Evolutionary conservation across 1,139 yeast species (phyloP).

Genomic region (Eremothecium sinecaudum): DNA sequence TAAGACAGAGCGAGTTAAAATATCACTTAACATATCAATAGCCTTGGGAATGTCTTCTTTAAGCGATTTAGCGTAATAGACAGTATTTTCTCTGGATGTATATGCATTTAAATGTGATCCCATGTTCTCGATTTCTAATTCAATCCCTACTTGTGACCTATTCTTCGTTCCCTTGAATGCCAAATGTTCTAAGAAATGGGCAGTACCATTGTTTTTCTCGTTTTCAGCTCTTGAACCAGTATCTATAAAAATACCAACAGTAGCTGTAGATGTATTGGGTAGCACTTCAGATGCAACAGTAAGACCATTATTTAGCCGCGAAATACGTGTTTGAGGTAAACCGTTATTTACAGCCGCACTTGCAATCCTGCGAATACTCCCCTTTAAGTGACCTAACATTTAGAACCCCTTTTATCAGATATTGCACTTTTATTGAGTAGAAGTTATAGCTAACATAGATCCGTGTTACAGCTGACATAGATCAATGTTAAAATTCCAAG

Average conservation of each 20-base stretch:
- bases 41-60: constrained; percentile 73
- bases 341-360: constrained; percentile 14
- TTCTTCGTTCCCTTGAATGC: constrained; percentile 89
- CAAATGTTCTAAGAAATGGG: constrained; percentile 91
- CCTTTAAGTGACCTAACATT: no score
- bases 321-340: constrained; percentile 45
- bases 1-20: constrained; percentile 74
- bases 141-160: constrained; percentile 77
- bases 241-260: constrained; percentile 89
- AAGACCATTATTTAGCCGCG: constrained; percentile 70
- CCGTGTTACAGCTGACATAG: no score
- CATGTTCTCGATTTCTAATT: constrained; percentile 87
- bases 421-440: no score
- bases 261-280: constrained; percentile 88
- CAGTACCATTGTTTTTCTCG: constrained; percentile 79
- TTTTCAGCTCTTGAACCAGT: constrained; percentile 98
- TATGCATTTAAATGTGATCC: constrained; percentile 97
- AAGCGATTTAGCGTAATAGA: constrained; percentile 85
- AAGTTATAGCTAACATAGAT: no score
- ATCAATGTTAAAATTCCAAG: no score
- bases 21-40: constrained; percentile 81
- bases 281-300: constrained; percentile 87
- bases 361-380: no score
- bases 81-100: constrained; percentile 95
- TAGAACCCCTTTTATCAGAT: no score